phyloP scores from a whole-genome alignment of 2,329 filamentous ascomycete genomes.

The Talaromyces piceae region DNA sequence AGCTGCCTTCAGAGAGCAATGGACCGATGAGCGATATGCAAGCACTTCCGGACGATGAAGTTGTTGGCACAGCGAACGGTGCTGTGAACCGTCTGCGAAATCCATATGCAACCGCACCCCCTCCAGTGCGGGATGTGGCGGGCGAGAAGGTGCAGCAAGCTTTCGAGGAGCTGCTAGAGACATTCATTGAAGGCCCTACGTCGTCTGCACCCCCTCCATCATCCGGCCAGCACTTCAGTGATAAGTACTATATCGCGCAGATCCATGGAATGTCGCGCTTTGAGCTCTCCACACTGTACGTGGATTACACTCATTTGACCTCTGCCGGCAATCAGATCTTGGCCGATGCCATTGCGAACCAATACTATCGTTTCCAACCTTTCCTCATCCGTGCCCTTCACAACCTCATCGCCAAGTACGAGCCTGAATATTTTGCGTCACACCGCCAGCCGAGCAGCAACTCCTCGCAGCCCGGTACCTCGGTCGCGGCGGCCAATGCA shows the following conservation, averaged over 20 bases:
- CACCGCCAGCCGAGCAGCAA: slow-evolving; percentile 72
- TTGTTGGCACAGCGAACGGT: slow-evolving; percentile 45
- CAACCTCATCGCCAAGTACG: slow-evolving; percentile 89
- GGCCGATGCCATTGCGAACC: slow-evolving; percentile 75
- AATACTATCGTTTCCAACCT: slow-evolving; percentile 92
- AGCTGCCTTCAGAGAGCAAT: slow-evolving; percentile 45
- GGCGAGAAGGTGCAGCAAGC: slow-evolving; percentile 56
- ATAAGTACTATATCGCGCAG: slow-evolving; percentile 62
- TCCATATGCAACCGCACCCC: slow-evolving; percentile 46
- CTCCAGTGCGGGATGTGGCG: slow-evolving; percentile 52
- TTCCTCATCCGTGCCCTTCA: slow-evolving; percentile 85
- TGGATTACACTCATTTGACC: slow-evolving; percentile 69
- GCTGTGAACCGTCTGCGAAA: slow-evolving; percentile 42
- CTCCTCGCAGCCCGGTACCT: slow-evolving; percentile 63
- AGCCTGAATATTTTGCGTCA: slow-evolving; percentile 86
- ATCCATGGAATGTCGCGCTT: slow-evolving; percentile 56
- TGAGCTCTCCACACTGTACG: slow-evolving; percentile 57
- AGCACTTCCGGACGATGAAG: slow-evolving; percentile 54
- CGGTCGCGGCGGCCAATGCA: slow-evolving; percentile 50
- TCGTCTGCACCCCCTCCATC: slow-evolving; percentile 37
- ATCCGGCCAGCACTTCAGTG: slow-evolving; percentile 48
- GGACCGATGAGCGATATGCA: slow-evolving; percentile 50
- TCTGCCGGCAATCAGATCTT: slow-evolving; percentile 71
- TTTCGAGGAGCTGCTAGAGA: slow-evolving; percentile 59
- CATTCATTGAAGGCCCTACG: slow-evolving; percentile 50